These are phyloP conservation scores for Staphylotrichum tortipilum DNA, from an alignment of 495 filamentous ascomycete species.

Conservation along the genomic window DNA sequence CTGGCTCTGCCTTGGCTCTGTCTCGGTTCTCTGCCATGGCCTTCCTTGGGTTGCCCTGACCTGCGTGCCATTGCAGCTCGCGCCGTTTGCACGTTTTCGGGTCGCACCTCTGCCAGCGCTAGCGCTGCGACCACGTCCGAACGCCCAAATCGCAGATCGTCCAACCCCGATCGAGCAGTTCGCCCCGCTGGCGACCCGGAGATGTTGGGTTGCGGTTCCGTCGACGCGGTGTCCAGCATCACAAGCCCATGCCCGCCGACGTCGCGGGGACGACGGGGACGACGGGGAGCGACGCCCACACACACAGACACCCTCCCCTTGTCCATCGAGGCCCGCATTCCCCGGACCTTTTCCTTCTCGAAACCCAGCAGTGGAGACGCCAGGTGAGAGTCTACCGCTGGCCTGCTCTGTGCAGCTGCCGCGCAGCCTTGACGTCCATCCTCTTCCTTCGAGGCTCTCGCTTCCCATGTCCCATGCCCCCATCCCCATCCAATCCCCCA, in stretches of 20 bases:
- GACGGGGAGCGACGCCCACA: too few species aligned
- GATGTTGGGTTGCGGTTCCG: conserved; percentile 1
- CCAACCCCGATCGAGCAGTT: conserved; percentile 9
- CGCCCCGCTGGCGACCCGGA: conserved; percentile 1
- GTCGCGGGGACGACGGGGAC: neutral
- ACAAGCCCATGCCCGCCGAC: neutral
- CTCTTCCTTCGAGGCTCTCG: too few species aligned
- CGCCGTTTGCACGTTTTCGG: conserved; percentile 12
- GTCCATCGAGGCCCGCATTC: neutral
- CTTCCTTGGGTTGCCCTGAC: too few species aligned
- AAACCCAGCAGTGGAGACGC: neutral
- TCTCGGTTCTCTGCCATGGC: too few species aligned
- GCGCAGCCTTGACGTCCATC: too few species aligned
- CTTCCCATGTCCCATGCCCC: too few species aligned
- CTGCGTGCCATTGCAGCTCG: conserved; percentile 5
- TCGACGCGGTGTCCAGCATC: neutral
- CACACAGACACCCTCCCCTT: too few species aligned
- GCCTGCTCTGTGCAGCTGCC: too few species aligned
- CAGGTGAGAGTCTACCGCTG: neutral
- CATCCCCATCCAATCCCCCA: too few species aligned
- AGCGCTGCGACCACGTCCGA: too few species aligned
- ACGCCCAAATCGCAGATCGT: neutral
- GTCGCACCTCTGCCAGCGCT: conserved; percentile 3
- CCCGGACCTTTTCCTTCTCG: neutral
- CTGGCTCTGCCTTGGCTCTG: too few species aligned